Percentiles rank a stretch among this genome's conserved stretches.
Conservation (phyloP, 2,329 filamentous ascomycete species). For the Aspergillus sp. region DNA sequence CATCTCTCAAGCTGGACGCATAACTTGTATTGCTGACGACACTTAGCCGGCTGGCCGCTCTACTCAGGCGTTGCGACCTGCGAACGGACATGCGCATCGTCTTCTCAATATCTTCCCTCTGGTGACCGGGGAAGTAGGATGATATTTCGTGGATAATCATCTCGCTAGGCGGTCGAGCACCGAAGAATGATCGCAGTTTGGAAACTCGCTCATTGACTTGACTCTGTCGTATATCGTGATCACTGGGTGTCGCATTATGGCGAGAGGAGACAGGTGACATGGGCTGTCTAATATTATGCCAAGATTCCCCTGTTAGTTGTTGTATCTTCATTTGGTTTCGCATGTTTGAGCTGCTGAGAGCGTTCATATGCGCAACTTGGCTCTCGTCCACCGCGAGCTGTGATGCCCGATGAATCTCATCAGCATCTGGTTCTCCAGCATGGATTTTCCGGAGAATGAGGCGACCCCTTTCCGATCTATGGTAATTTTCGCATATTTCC, state of each 20-base stretch:
- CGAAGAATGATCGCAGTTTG: constrained; percentile 69
- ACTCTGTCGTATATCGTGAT: constrained; percentile 28
- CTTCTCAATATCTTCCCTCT: constrained; percentile 90
- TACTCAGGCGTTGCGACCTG: constrained; percentile 85
- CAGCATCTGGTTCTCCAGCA: constrained; percentile 80
- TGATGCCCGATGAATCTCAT: constrained; percentile 83
- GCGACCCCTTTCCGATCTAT: constrained; percentile 81
- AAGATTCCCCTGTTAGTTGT: constrained; percentile 83
- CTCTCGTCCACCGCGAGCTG: constrained; percentile 87
- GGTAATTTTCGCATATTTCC: constrained; percentile 84
- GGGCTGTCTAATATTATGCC: constrained; percentile 81
- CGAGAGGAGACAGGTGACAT: constrained; percentile 67
- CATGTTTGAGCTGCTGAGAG: constrained; percentile 63
- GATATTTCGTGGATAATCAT: constrained; percentile 95
- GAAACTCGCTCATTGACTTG: constrained; percentile 33
- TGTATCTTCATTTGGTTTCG: constrained; percentile 85
- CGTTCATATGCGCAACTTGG: constrained; percentile 67
- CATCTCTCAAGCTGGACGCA: constrained; percentile 87
- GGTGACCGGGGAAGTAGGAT: constrained; percentile 95
- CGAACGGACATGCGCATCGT: constrained; percentile 91
- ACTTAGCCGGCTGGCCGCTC: constrained; percentile 87
- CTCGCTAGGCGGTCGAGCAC: constrained; percentile 89
- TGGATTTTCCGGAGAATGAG: constrained; percentile 92
- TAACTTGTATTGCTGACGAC: constrained; percentile 92
- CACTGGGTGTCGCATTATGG: constrained; percentile 28